A percentile compares a stretch with the other conserved stretches of the same genome.
Conservation (phyloP, 495 filamentous ascomycete species). For the Stereocaulon alpinum region DNA sequence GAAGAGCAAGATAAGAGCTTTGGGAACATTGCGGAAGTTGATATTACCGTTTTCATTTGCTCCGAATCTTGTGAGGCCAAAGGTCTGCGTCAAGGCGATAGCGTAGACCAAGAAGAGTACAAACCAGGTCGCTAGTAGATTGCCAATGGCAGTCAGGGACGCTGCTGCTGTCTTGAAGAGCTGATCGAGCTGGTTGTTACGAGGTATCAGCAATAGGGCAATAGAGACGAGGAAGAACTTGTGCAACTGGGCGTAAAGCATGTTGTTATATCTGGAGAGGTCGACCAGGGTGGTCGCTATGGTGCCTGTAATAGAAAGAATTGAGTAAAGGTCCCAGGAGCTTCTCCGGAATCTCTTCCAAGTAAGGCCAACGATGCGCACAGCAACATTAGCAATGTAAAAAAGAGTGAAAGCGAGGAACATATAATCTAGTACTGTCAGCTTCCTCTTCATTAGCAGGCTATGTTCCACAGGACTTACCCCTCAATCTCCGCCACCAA, state of each 20-base stretch:
- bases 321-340: constrained; percentile 89
- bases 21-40: constrained; percentile 89
- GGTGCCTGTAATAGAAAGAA: constrained; percentile 76
- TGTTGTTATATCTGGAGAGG: constrained; percentile 41
- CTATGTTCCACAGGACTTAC: constrained; percentile 1
- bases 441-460: background rate
- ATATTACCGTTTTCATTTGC: constrained; percentile 62
- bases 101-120: constrained; percentile 93
- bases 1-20: constrained; percentile 88
- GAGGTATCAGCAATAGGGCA: constrained; percentile 82
- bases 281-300: constrained; percentile 67
- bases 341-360: constrained; percentile 90
- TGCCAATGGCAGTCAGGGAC: constrained; percentile 79
- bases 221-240: constrained; percentile 91
- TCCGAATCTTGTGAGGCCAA: constrained; percentile 88
- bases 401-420: constrained; percentile 79
- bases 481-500: constrained; percentile 39
- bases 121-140: constrained; percentile 92
- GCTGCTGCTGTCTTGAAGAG: constrained; percentile 99
- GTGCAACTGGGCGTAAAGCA: constrained; percentile 66
- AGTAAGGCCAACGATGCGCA: constrained; percentile 78
- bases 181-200: constrained; percentile 96
- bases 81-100: constrained; percentile 92
- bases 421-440: constrained; percentile 41
- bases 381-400: constrained; percentile 73